Percentiles rank a stretch among this genome's conserved stretches.
Conservation (phyloP, 2,329 filamentous ascomycete species). For the Monilinia laxa region DNA sequence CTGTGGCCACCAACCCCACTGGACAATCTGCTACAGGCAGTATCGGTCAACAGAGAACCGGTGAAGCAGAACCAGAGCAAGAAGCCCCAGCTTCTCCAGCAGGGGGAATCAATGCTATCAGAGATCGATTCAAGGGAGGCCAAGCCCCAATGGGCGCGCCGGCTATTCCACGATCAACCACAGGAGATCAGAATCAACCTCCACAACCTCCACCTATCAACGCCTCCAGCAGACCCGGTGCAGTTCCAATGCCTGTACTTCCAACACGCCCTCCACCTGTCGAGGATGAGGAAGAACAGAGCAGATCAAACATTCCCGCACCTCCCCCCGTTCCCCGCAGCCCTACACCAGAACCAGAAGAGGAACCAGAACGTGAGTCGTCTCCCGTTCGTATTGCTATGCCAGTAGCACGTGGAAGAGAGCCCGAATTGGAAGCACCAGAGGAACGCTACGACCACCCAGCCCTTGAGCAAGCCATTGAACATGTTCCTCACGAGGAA, state of each 20-base stretch:
- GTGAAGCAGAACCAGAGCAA: slow-evolving; percentile 49
- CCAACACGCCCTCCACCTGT: slow-evolving; percentile 58
- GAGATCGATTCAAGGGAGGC: slow-evolving; percentile 80
- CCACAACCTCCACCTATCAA: slow-evolving; percentile 42
- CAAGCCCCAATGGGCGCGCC: slow-evolving; percentile 62
- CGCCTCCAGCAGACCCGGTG: slow-evolving; percentile 59
- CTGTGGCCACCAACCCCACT: slow-evolving; percentile 73
- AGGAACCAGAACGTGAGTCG: slow-evolving; percentile 50
- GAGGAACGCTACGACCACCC: slow-evolving; percentile 51
- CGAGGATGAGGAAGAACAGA: slow-evolving; percentile 50
- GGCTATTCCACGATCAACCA: slow-evolving; percentile 34
- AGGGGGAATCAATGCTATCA: slow-evolving; percentile 70
- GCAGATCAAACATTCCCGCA: slow-evolving; percentile 47
- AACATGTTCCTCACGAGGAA: slow-evolving; percentile 61
- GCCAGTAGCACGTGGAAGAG: slow-evolving; percentile 68
- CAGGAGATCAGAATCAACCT: slow-evolving; percentile 39
- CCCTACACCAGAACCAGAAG: slow-evolving; percentile 44
- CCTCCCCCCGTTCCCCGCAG: slow-evolving; percentile 43
- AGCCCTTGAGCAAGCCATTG: slow-evolving; percentile 61
- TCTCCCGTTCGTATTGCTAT: slow-evolving; percentile 86
- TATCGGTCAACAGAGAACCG: slow-evolving; percentile 61
- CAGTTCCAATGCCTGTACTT: slow-evolving; percentile 76
- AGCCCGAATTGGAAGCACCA: slow-evolving; percentile 53
- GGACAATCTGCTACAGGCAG: slow-evolving; percentile 58
- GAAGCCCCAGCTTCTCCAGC: slow-evolving; percentile 54